Evolutionary conservation across 331 rosid genomes (phyloP), one percentile per base, ranked within the genome.

Genomic region (Malus hybrid): DNA sequence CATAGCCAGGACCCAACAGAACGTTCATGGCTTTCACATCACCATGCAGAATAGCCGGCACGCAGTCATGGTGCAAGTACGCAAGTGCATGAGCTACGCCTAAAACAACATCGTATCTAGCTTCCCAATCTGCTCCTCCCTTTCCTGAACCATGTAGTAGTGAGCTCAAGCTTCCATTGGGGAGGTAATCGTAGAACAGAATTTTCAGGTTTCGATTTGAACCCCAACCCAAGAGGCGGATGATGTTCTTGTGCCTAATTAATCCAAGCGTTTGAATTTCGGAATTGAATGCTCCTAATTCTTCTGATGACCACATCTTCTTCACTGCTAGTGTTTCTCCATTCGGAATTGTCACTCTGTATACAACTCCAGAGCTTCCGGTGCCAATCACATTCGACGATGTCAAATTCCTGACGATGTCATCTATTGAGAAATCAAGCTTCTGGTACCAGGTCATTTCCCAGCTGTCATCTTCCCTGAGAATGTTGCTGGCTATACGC

Each of bases 111-210:
- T 89, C 91, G 61, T 84, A 90, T 80, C 97, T 85, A 11, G 84
- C 63, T 32, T 91, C 93, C 98, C 98, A 93, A 26, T 93, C 98
- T 61, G 82, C 86, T 68, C 74, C 87, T 46, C 83, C 87, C 39
- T 89, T 88, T 36, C 82, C 86, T 26, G 86, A 82, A 15, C 96
- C 98, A 77, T 88, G 96, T 50, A 93, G 83, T 9, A 89, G 71
- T 42, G 97, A 90, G 70, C 97, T 91, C 82, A 93, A 78, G 86
- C 90, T 92, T 76, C 99, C 99, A 71, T 90, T 93, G 56, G 96
- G 88, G 22, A 93, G 87, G 69, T 90, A 88, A 34, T 93, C 96
- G 55, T 88, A 91, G 72, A 91, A 89, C 80, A 89, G 70, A 19
- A 93, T 82, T 79, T 85, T 91, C 86, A 85, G 75, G 34, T 83